Evolutionary conservation across 2,329 filamentous ascomycete genomes (phyloP).

Genomic region (Aspergillus neotritici): DNA sequence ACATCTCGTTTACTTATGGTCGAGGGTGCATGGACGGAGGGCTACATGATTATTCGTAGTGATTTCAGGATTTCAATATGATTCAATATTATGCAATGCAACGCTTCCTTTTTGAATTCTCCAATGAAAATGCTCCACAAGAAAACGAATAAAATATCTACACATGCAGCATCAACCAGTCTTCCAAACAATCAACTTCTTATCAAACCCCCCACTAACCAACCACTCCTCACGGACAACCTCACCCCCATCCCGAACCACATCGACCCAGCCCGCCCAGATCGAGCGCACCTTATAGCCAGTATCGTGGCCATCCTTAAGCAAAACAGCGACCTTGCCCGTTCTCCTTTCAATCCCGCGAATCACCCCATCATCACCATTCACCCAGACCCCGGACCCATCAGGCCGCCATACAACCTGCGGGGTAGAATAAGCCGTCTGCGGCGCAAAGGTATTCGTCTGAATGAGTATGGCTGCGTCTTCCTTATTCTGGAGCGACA

Average conservation of each 20-base stretch:
- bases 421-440: conserved; percentile 59
- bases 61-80: too few relatives aligned
- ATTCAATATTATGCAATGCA: too few relatives aligned
- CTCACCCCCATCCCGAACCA: conserved; percentile 14
- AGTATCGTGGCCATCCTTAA: conserved; percentile 50
- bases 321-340: conserved; percentile 50
- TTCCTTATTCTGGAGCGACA: conserved; percentile 51
- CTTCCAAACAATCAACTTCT: conserved; percentile 55
- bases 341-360: conserved; percentile 55
- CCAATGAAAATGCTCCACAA: too few relatives aligned
- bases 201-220: conserved; percentile 61
- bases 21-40: conserved; percentile 45
- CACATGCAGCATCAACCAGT: conserved; percentile 7
- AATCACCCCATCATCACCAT: conserved; percentile 59
- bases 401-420: conserved; percentile 58
- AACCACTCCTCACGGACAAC: conserved; percentile 46
- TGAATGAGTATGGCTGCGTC: conserved; percentile 57
- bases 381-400: conserved; percentile 58
- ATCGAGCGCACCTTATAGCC: conserved; percentile 56
- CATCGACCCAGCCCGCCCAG: conserved; percentile 47
- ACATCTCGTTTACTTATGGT: conserved; percentile 31
- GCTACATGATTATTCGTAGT: conserved; percentile 30
- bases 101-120: too few relatives aligned
- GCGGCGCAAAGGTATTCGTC: conserved; percentile 56
- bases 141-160: too few relatives aligned